Conservation (phyloP, 1,284 basidiomycete species). For the Agroathelia rolfsii region DNA sequence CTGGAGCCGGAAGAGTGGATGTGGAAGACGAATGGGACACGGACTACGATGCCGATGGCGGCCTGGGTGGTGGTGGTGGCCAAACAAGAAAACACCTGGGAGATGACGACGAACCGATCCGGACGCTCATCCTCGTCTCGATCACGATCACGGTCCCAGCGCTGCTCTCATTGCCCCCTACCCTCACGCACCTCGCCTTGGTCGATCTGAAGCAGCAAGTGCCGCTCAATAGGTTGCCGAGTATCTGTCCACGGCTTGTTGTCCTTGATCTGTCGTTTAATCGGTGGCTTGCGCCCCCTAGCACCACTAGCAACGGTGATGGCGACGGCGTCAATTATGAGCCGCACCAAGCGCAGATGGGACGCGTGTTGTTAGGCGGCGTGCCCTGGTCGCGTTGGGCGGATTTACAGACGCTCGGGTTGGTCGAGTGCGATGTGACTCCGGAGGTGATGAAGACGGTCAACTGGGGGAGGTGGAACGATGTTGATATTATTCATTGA, state of each 20-base stretch:
- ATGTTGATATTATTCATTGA: conserved; percentile 40
- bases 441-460: conserved; percentile 30
- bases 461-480: conserved; percentile 54
- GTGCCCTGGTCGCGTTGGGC: conserved; percentile 48
- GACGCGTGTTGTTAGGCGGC: conserved; percentile 31
- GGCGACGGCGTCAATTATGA: conserved; percentile 10
- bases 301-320: conserved; percentile 21
- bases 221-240: conserved; percentile 44
- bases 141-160: conserved; percentile 22
- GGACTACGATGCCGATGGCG: too few relatives aligned
- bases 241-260: conserved; percentile 50
- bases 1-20: conserved; percentile 9
- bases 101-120: conserved; percentile 21
- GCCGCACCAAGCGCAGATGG: conserved; percentile 20
- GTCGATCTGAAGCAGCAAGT: conserved; percentile 33
- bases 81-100: too few relatives aligned
- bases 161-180: conserved; percentile 43
- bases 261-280: conserved; percentile 62
- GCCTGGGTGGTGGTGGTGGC: too few relatives aligned
- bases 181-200: conserved; percentile 47
- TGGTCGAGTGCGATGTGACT: conserved; percentile 39
- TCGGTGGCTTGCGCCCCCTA: conserved; percentile 36
- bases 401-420: conserved; percentile 39
- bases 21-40: too few relatives aligned
- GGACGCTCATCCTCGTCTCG: conserved; percentile 32